Base-by-base conservation (phyloP, 1,284 basidiomycete genomes). In the Paramarasmius palmivorus region DNA sequence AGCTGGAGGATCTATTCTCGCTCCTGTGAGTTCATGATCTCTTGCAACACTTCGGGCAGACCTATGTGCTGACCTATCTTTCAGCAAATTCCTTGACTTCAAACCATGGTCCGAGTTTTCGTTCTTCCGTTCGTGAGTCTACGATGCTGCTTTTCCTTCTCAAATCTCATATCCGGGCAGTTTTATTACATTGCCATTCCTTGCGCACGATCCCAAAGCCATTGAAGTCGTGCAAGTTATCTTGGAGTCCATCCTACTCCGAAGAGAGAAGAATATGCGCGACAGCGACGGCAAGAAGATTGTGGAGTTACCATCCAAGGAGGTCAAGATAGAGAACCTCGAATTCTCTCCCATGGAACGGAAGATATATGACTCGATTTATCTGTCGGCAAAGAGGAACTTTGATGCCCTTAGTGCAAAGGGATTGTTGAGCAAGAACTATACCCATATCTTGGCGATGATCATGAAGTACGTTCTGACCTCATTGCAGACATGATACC, bases 231-330 rank as follows among this genome's bases (percentile, higher is more conserved):
- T 97, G 0, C 94, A 96, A 70, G 89, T 93, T 53, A 94, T 98
- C 53, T 78, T 98, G 29, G 93, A 96, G 67, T 92, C 85, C 37
- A 83, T 93, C 39, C 75, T 99, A 3, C 76, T 99, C 2, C 83
- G 96, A n/a, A 82, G 96, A 57, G 95, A 98, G 70, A 99, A 99
- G 75, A 89, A 82, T 55, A 97, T 95, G 92, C 84, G 84, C 42
- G 96, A 97, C 71, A 80, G 76, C 41, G 84, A 95, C 62, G 96
- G 96, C 2, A 88, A 91, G 48, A 83, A 81, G 39, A 98, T 99
- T 41, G 93, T 98, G 1, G 84, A 93, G 53, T 74, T 99, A 2
- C 95, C 96, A 0, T 75, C 83, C 0, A 98, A 98, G 73, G 87
- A 90, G 68, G 83, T 86, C 48, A 70, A 70, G 4, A 69, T 93